Conservation (phyloP, 306 rosid species). For the Carpinus viminea region DNA sequence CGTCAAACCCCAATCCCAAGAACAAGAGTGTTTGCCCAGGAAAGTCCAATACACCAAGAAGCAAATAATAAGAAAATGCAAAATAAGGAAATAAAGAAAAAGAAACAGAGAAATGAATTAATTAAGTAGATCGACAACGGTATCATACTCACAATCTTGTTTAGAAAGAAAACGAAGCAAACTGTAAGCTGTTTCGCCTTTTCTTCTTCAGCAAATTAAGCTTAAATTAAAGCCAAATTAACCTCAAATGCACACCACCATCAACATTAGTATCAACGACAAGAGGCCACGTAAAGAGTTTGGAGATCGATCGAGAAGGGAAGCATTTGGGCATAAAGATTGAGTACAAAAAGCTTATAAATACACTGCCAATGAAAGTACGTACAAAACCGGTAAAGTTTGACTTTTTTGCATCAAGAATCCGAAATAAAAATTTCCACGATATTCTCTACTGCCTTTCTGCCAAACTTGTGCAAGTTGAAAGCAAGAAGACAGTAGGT, state of each 20-base stretch:
- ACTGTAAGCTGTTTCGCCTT: conserved; percentile 26
- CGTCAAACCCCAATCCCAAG: conserved; percentile 32
- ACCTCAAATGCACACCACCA: conserved; percentile 31
- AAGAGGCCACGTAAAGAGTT: conserved; percentile 23
- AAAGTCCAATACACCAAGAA: not conserved
- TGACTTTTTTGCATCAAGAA: conserved; percentile 46
- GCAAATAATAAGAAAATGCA: conserved; percentile 6
- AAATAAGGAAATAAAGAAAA: not conserved
- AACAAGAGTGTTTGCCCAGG: not conserved
- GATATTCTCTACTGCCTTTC: conserved; percentile 36
- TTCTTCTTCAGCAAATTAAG: conserved; percentile 65
- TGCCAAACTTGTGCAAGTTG: conserved; percentile 68
- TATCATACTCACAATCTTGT: conserved; percentile 32
- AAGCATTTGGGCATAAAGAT: conserved; percentile 20
- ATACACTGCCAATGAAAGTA: conserved; percentile 8
- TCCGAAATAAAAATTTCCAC: too few species aligned
- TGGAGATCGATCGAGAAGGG: conserved; percentile 25
- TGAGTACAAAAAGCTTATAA: conserved; percentile 24
- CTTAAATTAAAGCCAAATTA: conserved; percentile 8
- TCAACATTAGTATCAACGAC: conserved; percentile 15
- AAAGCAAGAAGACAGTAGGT: conserved; percentile 35
- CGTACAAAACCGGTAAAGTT: conserved; percentile 19
- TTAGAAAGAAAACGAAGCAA: conserved; percentile 33
- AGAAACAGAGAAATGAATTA: conserved; percentile 18
- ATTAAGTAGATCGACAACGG: conserved; percentile 24